Percentiles rank a stretch among this genome's conserved stretches.
phyloP scores from a whole-genome alignment of 768 basidiomycete genomes.

The Tulasnella sp. region DNA sequence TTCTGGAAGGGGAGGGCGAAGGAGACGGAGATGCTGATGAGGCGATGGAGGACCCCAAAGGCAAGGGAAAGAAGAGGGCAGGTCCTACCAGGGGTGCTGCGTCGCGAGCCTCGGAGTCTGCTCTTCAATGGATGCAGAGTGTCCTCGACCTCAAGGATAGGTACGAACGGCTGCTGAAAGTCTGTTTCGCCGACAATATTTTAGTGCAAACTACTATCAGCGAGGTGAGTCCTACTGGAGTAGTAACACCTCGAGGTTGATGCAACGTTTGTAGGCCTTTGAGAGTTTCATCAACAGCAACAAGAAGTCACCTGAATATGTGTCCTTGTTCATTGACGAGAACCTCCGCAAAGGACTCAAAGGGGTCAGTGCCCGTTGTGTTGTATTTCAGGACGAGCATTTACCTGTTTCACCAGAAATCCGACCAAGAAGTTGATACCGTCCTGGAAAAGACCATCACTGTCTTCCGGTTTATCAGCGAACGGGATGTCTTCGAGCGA shows the following conservation, averaged over 20 bases:
- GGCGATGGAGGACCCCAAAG: conserved; percentile 29
- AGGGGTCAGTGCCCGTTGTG: conserved; percentile 46
- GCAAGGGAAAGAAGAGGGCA: conserved; percentile 43
- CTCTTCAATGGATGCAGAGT: conserved; percentile 87
- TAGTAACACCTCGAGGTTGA: neutral
- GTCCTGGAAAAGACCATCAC: conserved; percentile 93
- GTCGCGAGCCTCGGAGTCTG: conserved; percentile 42
- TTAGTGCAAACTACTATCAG: conserved; percentile 71
- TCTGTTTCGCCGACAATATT: conserved; percentile 59
- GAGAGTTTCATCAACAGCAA: conserved; percentile 83
- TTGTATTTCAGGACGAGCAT: neutral
- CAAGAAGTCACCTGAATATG: conserved; percentile 79
- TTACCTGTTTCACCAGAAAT: conserved; percentile 50
- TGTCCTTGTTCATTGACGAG: conserved; percentile 94
- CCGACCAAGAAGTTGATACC: conserved; percentile 77
- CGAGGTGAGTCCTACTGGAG: conserved; percentile 48
- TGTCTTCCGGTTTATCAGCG: conserved; percentile 83
- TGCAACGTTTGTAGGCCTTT: conserved; percentile 55
- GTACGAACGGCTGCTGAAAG: conserved; percentile 63
- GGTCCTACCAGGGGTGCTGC: conserved; percentile 22
- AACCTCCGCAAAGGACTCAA: conserved; percentile 89
- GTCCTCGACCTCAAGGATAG: conserved; percentile 85
- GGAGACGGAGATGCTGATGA: conserved; percentile 29
- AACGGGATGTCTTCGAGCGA: conserved; percentile 95
- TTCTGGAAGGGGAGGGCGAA: conserved; percentile 24